Evolutionary conservation across 495 filamentous ascomycete genomes (phyloP).

Genomic region (Tuber melanosporum): DNA sequence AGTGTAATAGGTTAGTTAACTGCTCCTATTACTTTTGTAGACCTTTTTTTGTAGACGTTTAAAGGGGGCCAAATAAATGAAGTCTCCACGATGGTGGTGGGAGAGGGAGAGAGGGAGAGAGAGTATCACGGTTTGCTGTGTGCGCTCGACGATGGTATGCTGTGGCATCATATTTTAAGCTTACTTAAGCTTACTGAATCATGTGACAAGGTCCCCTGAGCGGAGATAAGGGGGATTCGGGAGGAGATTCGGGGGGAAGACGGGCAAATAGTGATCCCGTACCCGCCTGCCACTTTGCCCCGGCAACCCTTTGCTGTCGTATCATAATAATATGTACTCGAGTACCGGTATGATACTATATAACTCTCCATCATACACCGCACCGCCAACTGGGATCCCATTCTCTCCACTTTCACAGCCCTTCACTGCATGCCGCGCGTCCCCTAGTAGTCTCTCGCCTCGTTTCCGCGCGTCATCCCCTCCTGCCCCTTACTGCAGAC

Average conservation of each 20-base stretch:
- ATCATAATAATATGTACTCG: no score
- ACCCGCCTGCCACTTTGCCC: not conserved
- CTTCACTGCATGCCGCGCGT: not conserved
- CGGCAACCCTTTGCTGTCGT: not conserved
- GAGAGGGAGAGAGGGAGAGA: no score
- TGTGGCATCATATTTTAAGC: not conserved
- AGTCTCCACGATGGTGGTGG: no score
- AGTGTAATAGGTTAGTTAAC: no score
- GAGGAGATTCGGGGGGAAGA: not conserved
- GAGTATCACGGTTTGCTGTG: no score
- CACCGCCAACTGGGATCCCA: not conserved
- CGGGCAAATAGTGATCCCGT: not conserved
- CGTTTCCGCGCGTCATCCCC: not conserved
- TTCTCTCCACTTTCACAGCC: not conserved
- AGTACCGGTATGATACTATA: not conserved
- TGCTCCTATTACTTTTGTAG: no score
- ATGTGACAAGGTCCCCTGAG: not conserved
- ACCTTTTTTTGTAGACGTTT: no score
- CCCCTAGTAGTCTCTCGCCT: not conserved
- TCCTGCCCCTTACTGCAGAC: not conserved
- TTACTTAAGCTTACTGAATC: not conserved
- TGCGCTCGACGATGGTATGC: no score
- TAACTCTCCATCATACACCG: not conserved
- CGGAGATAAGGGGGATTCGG: not conserved
- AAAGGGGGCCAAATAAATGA: no score